These are phyloP conservation scores for Fusarium domesticum DNA, from an alignment of 2,329 filamentous ascomycete species.

Conservation along the genomic window DNA sequence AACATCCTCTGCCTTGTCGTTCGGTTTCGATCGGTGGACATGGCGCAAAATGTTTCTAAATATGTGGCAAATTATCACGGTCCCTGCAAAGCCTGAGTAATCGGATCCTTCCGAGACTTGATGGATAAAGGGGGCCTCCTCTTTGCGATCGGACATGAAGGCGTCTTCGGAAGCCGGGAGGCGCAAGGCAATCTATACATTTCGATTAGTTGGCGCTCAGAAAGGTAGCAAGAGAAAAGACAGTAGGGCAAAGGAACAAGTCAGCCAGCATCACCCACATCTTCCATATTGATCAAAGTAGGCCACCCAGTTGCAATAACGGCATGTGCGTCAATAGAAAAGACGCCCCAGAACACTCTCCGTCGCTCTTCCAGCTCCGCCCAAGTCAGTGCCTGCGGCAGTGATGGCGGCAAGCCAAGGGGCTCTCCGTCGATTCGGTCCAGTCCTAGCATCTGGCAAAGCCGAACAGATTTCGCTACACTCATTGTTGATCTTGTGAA, in stretches of 20 bases:
- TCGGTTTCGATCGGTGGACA: slow-evolving; percentile 66
- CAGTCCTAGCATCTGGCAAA: slow-evolving; percentile 78
- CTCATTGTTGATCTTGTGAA: slow-evolving; percentile 83
- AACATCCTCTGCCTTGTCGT: slow-evolving; percentile 71
- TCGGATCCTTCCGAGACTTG: slow-evolving; percentile 60
- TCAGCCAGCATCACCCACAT: too few species aligned
- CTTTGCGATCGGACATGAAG: slow-evolving; percentile 63
- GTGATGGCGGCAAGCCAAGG: slow-evolving; percentile 9
- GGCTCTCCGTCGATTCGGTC: slow-evolving; percentile 46
- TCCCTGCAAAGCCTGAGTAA: slow-evolving; percentile 69
- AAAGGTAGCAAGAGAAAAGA: too few species aligned
- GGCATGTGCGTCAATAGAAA: slow-evolving; percentile 74
- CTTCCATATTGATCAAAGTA: slow-evolving; percentile 68
- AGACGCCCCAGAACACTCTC: slow-evolving; percentile 77
- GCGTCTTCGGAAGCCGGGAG: slow-evolving; percentile 78
- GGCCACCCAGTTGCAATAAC: slow-evolving; percentile 89
- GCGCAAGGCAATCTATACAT: slow-evolving; percentile 70
- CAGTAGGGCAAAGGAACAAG: too few species aligned
- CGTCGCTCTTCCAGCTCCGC: slow-evolving; percentile 68
- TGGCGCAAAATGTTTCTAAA: slow-evolving; percentile 82
- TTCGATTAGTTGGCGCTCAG: too few species aligned
- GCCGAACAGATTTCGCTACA: slow-evolving; percentile 63
- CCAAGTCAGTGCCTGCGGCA: slow-evolving; percentile 68
- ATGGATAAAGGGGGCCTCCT: slow-evolving; percentile 60
- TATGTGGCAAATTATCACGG: slow-evolving; percentile 70